These are phyloP conservation scores for Coemansia aciculifera DNA, from an alignment of 192 early-diverging fungal genomes.

Conservation along the genomic window DNA sequence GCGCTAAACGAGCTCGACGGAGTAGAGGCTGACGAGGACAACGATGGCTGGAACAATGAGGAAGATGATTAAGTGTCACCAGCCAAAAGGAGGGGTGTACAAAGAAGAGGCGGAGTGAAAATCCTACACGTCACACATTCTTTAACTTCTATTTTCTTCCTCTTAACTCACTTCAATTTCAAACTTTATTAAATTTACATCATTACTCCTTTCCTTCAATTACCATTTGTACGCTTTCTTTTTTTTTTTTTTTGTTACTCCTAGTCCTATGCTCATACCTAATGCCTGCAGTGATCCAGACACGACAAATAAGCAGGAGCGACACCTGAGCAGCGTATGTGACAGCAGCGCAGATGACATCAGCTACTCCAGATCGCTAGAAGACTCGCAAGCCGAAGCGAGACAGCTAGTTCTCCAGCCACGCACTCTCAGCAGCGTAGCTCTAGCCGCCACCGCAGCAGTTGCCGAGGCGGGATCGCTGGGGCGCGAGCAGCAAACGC, in stretches of 20 bases:
- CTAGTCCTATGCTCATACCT: not conserved
- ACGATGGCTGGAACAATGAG: not conserved
- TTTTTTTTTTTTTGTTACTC: not conserved
- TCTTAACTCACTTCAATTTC: not conserved
- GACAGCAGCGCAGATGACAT: conserved; percentile 2
- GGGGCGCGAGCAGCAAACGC: conserved; percentile 65
- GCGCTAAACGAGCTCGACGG: not conserved
- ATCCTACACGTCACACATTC: too few relatives aligned
- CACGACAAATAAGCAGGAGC: not conserved
- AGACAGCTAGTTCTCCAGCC: conserved; percentile 5
- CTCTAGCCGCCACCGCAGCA: conserved; percentile 1
- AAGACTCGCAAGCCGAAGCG: not conserved
- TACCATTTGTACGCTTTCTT: not conserved
- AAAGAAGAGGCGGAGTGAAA: not conserved
- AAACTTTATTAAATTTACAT: not conserved
- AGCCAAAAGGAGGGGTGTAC: not conserved
- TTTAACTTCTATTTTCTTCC: not conserved
- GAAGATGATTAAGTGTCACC: not conserved
- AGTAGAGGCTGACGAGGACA: not conserved
- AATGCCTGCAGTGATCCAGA: not conserved
- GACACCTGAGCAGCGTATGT: not conserved
- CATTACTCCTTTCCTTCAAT: not conserved
- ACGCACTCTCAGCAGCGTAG: not conserved
- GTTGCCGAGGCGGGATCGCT: conserved; percentile 2
- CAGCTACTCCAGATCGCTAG: not conserved